phyloP scores from a whole-genome alignment of 768 basidiomycete species.

The Naganishia onofrii region DNA sequence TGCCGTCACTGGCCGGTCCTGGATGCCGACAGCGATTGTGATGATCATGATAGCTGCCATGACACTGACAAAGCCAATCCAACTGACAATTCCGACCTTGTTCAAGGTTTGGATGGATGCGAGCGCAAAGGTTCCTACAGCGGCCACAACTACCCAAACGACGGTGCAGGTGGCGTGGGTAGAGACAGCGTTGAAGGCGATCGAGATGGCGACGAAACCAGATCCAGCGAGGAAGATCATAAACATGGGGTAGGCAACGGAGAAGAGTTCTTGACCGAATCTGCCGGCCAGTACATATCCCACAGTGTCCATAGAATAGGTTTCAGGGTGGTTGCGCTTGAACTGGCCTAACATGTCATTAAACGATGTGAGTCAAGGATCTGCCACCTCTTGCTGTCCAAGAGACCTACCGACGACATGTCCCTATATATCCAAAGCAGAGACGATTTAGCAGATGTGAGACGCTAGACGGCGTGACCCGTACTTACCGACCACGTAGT shows the following conservation, averaged over 20 bases:
- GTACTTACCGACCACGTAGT: constrained; percentile 34
- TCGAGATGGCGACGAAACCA: constrained; percentile 39
- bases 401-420: not conserved
- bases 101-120: constrained; percentile 35
- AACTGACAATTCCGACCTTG: constrained; percentile 31
- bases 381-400: no score
- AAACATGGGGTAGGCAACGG: constrained; percentile 40
- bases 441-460: not conserved
- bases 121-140: constrained; percentile 26
- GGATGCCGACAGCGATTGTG: constrained; percentile 32
- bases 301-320: constrained; percentile 39
- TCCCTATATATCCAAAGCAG: not conserved
- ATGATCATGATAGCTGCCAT: constrained; percentile 32
- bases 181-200: constrained; percentile 43
- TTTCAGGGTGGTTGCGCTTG: constrained; percentile 42
- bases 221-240: constrained; percentile 40
- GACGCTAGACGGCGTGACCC: not conserved
- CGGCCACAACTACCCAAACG: constrained; percentile 43
- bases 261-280: constrained; percentile 38
- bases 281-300: constrained; percentile 37
- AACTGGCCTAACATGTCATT: constrained; percentile 36
- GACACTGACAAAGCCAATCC: constrained; percentile 32
- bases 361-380: not conserved
- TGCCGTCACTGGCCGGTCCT: constrained; percentile 31
- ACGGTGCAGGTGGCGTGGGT: constrained; percentile 42